Conservation (phyloP, 2,329 filamentous ascomycete genomes). For the Emmonsiellopsis sp. region DNA sequence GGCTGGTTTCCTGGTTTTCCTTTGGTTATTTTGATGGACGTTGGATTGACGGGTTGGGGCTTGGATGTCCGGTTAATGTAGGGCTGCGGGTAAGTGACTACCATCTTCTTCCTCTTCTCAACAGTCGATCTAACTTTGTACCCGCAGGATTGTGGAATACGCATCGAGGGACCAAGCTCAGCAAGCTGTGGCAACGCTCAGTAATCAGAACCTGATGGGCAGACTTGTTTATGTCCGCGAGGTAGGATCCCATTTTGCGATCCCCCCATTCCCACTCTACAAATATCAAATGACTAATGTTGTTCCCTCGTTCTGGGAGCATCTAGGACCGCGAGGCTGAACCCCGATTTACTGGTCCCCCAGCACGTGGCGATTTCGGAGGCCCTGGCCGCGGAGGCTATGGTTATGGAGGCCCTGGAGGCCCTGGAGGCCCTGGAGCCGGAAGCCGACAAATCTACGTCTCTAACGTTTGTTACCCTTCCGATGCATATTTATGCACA, state of each 20-base stretch:
- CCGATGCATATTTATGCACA: conserved; percentile 8
- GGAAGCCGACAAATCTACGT: conserved; percentile 90
- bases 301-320: not conserved
- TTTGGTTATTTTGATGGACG: conserved; percentile 64
- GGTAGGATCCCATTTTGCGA: conserved; percentile 41
- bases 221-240: conserved; percentile 97
- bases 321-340: conserved; percentile 93
- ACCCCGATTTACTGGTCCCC: conserved; percentile 81
- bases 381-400: conserved; percentile 46
- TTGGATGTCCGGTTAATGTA: conserved; percentile 83
- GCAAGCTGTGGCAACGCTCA: conserved; percentile 91
- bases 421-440: conserved; percentile 32
- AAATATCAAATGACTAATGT: conserved; percentile 4
- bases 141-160: conserved; percentile 95
- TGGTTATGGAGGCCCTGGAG: conserved; percentile 40
- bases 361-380: conserved; percentile 55
- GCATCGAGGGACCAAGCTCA: conserved; percentile 98
- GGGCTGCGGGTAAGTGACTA: conserved; percentile 90
- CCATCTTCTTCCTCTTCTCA: not conserved
- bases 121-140: conserved; percentile 5
- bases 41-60: conserved; percentile 99
- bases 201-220: conserved; percentile 98
- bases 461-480: conserved; percentile 77
- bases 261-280: not conserved
- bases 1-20: conserved; percentile 66